A percentile compares a stretch with the other conserved stretches of the same genome.
These are phyloP conservation scores for Grosmannia serpens DNA, from an alignment of 2,329 filamentous ascomycete species.

Conservation along the genomic window DNA sequence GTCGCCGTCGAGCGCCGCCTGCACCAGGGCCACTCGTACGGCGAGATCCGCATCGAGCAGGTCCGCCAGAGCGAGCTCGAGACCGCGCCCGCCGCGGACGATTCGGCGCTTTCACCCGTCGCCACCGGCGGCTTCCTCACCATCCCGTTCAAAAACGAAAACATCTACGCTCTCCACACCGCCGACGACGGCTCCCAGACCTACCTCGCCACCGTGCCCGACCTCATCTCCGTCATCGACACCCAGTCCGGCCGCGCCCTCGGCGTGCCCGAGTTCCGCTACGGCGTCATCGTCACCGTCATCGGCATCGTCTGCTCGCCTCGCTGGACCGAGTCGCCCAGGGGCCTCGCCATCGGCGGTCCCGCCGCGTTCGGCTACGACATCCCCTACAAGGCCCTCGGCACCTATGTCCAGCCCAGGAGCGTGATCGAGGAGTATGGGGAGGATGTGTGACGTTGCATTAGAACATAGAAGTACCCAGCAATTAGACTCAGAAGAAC, in stretches of 20 bases:
- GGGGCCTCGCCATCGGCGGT: slow-evolving; percentile 36
- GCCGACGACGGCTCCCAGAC: slow-evolving; percentile 7
- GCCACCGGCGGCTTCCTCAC: slow-evolving; percentile 12
- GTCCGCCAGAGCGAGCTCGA: slow-evolving; percentile 10
- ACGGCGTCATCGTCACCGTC: slow-evolving; percentile 37
- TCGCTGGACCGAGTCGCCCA: slow-evolving; percentile 36
- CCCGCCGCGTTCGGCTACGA: slow-evolving; percentile 24
- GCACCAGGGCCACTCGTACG: slow-evolving; percentile 36
- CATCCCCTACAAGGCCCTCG: slow-evolving; percentile 37
- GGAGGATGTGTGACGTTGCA: background rate
- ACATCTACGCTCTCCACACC: slow-evolving; percentile 10
- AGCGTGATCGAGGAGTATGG: slow-evolving; percentile 42
- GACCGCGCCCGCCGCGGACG: background rate
- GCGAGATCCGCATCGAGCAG: slow-evolving; percentile 17
- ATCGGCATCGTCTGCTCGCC: slow-evolving; percentile 42
- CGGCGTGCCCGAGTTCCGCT: slow-evolving; percentile 42
- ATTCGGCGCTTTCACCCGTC: background rate
- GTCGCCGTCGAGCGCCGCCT: slow-evolving; percentile 35
- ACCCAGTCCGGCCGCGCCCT: slow-evolving; percentile 33
- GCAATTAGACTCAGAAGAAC: background rate
- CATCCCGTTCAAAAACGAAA: slow-evolving; percentile 19
- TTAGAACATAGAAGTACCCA: background rate
- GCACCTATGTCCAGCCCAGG: slow-evolving; percentile 37
- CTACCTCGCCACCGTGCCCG: slow-evolving; percentile 32
- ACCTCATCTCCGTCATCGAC: slow-evolving; percentile 36